Evolutionary conservation across 139 green algal species (phyloP), one percentile per base, ranked within the genome.

Genomic region (Chlamydomonas sp.): DNA sequence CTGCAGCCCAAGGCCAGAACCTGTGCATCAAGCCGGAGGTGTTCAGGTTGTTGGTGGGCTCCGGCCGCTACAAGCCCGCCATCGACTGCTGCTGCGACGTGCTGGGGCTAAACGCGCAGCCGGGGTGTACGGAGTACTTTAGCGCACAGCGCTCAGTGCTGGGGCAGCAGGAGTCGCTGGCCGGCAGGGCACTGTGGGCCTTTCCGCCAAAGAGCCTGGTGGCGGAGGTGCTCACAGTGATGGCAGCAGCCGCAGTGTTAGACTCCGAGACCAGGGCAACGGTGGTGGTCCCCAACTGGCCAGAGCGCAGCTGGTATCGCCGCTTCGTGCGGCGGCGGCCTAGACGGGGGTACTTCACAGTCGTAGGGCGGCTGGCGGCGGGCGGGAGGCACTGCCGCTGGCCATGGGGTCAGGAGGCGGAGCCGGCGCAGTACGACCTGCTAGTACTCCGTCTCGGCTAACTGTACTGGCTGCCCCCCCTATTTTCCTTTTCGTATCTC

Each of bases 111-210:
- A 85, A 77, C 49, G 64, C 64, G 4, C 80, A 85, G 67, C 66
- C 80, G 2, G 80, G 80, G 5, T 85, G 66, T 49, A 68, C 20
- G 0, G 15, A 1, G 0, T 74, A n/a, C 61, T 87, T 64, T n/a
- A 73, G 62, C 71, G 7, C 83, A 4, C 60, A 10, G 2, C 63
- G 63, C 10, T 80, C 83, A 2, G 83, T 87, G 18, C 3, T 80
- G 2, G 73, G 62, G 6, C 1, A n/a, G 14, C 58, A 10, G 20
- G 10, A 5, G 61, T 4, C 4, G 31, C 72, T 81, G 61, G 72
- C 63, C 61, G 83, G 83, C 3, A 76, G 80, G 61, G 68, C 77
- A 31, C 78, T 90, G 61, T 90, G 85, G 85, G 85, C 85, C 5
- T 79, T 79, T 18, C 67, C 85, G 12, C 85, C 78, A 0, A 3